These are phyloP conservation scores for Sugiyamaella lignohabitans DNA, from an alignment of 805 yeast genomes.

Conservation along the genomic window DNA sequence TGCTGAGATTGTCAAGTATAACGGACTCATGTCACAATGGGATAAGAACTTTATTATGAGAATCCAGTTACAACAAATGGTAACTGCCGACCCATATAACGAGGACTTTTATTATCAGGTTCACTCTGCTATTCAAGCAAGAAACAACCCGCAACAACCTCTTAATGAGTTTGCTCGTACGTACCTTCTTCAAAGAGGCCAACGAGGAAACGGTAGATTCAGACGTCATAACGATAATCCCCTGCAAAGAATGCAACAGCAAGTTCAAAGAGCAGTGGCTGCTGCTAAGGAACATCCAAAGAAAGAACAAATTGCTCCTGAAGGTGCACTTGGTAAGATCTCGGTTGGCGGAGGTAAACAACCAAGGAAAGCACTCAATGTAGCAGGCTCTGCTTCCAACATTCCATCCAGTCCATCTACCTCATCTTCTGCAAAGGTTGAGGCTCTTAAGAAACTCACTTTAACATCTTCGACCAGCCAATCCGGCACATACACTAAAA, in stretches of 20 bases:
- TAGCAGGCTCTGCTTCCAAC: constrained; percentile 14
- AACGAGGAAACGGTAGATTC: constrained; percentile 45
- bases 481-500: constrained; percentile 30
- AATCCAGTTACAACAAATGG: constrained; percentile 90
- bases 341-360: constrained; percentile 71
- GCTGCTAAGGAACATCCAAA: constrained; percentile 80
- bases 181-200: constrained; percentile 85
- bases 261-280: constrained; percentile 91
- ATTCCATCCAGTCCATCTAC: constrained; percentile 1
- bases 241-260: constrained; percentile 95
- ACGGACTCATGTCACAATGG: constrained; percentile 94
- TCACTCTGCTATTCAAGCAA: constrained; percentile 63
- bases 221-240: constrained; percentile 56
- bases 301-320: constrained; percentile 59
- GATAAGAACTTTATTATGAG: constrained; percentile 94
- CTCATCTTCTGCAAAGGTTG: constrained; percentile 10
- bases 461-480: constrained; percentile 9
- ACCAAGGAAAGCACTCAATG: constrained; percentile 78
- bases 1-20: constrained; percentile 56
- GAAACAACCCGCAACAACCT: constrained; percentile 47
- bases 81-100: constrained; percentile 92
- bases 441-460: constrained; percentile 12
- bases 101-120: constrained; percentile 97
- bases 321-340: constrained; percentile 87
- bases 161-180: constrained; percentile 87